Conservation (phyloP, 768 basidiomycete genomes). For the Amanita thiersii region DNA sequence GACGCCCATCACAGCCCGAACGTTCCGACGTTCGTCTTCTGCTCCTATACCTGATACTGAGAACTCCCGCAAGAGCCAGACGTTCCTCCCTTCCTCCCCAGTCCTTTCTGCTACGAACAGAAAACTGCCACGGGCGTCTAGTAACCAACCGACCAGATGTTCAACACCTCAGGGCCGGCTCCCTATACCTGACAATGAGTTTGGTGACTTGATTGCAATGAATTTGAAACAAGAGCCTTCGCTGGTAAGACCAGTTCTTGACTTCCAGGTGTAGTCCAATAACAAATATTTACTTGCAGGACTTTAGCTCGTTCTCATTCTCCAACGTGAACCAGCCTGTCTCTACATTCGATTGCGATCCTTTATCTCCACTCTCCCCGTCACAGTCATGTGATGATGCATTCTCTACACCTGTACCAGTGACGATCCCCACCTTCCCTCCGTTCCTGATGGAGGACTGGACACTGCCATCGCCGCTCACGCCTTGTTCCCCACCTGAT, state of each 20-base stretch:
- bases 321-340: slow-evolving; percentile 25
- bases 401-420: too few species aligned
- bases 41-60: slow-evolving; percentile 29
- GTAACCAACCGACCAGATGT: slow-evolving; percentile 27
- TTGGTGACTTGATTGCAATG: slow-evolving; percentile 19
- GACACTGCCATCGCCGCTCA: too few species aligned
- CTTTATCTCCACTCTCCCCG: slow-evolving; percentile 12
- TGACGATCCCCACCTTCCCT: too few species aligned
- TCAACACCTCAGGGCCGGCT: slow-evolving; percentile 16
- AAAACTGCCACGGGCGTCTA: slow-evolving; percentile 26
- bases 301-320: slow-evolving; percentile 39
- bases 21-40: slow-evolving; percentile 53
- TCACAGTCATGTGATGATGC: too few species aligned
- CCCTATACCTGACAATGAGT: slow-evolving; percentile 14
- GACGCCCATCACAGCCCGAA: slow-evolving; percentile 58
- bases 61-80: slow-evolving; percentile 18
- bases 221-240: slow-evolving; percentile 34
- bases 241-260: slow-evolving; percentile 34
- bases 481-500: too few species aligned
- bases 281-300: slow-evolving; percentile 19
- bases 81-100: slow-evolving; percentile 24
- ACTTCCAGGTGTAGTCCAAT: slow-evolving; percentile 2
- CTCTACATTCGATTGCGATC: slow-evolving; percentile 22
- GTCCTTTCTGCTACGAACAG: slow-evolving; percentile 8
- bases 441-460: too few species aligned